Evolutionary conservation across 768 basidiomycete genomes (phyloP).

Genomic region (Kwoniella sp.): DNA sequence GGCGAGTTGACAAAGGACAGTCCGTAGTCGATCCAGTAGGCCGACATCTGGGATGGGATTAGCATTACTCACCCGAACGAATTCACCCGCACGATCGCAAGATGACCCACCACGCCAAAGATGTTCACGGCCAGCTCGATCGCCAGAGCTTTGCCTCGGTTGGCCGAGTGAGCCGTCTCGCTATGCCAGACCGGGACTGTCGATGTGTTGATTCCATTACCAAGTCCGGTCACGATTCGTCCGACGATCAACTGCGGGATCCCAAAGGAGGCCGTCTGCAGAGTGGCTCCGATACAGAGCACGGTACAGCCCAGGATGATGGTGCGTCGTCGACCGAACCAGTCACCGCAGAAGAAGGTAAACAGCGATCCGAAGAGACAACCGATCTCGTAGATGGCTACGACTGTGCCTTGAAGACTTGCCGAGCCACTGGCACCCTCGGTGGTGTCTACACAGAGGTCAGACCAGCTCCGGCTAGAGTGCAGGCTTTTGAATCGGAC

Average conservation of each 20-base stretch:
- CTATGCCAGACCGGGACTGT: conserved; percentile 27
- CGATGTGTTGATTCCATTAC: conserved; percentile 30
- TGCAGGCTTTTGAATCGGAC: neutral
- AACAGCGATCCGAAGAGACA: conserved; percentile 34
- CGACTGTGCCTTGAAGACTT: conserved; percentile 28
- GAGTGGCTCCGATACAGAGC: conserved; percentile 21
- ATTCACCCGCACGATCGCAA: too few species aligned
- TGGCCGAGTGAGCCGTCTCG: conserved; percentile 13
- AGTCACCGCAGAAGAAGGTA: conserved; percentile 30
- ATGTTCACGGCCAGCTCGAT: conserved; percentile 29
- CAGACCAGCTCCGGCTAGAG: too few species aligned
- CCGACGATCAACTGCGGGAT: conserved; percentile 35
- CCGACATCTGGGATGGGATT: neutral
- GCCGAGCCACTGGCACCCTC: conserved; percentile 13
- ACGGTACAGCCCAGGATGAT: conserved; percentile 32
- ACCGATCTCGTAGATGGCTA: conserved; percentile 41
- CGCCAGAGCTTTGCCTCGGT: conserved; percentile 19
- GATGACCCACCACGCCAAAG: conserved; percentile 24
- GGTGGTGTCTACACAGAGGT: conserved; percentile 17
- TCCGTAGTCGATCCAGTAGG: conserved; percentile 17
- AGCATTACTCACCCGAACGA: too few species aligned
- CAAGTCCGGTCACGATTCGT: conserved; percentile 36
- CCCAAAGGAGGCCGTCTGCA: conserved; percentile 27
- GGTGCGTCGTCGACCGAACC: conserved; percentile 26
- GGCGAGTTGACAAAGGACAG: conserved; percentile 5